Base-by-base conservation (phyloP, 768 basidiomycete genomes). In the Holtermannia corniformis region DNA sequence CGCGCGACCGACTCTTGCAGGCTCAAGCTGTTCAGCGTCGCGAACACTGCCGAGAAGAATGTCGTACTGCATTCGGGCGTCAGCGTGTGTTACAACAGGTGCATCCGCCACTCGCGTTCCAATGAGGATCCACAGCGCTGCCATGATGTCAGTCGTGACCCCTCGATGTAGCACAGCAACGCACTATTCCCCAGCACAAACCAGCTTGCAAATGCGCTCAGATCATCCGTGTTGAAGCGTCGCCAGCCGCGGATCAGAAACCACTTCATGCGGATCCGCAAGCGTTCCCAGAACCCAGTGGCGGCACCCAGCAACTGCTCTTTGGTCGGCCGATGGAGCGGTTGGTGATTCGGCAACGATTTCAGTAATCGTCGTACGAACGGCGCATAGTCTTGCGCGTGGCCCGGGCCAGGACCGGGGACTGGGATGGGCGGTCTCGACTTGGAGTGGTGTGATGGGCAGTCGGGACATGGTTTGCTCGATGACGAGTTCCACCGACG, bases 241-340 rank as follows among this genome's bases (percentile, higher is more conserved):
- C 93, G 81, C 75, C 95, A 99, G 3, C 87, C 89, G 57, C 87
- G 79, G 62, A 97, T 92, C 11, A 89, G 89, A 60, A 91, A 86
- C 95, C 95, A 99, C 69, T 90, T 90, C 76, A 96, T 88, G n/a
- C 89, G 81, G 60, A 97, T 86, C 20, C 84, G 80, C 21, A 85
- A 71, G 2, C 95, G 82, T 60, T 93, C 81, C 83, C 90, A 90
- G 70, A 92, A 91, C n/a, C 84, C 83, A 25, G 79, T 85, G 3
- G 92, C 84, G 3, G 88, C 84, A 19, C 80, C 81, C 28, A 97
- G 78, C 54, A 97, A 83, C 67, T 96, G 88, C 43, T 95, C 91
- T 41, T 84, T 81, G 0, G 88, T 87, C 0, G 91, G 93, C 32
- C 71, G 61, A 56, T 67, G 67, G n/a, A 63, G 62, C 10, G 70